Percentiles rank a stretch among this genome's conserved stretches.
Evolutionary conservation across 345 rosid genomes (phyloP).

Genomic region (Eucalyptus polybractea): DNA sequence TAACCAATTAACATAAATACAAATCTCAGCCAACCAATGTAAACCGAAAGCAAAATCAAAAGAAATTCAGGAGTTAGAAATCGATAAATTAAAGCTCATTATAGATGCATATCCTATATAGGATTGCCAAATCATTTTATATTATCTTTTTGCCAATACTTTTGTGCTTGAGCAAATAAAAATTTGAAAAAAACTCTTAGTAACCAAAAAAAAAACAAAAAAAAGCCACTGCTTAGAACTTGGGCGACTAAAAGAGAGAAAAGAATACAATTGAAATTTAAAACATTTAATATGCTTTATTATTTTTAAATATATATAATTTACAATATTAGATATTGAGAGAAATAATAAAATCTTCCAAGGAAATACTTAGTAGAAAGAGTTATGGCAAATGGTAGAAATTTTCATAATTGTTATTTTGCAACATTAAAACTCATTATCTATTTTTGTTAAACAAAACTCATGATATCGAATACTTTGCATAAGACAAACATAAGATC

Average conservation of each 20-base stretch:
- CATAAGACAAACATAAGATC: neutral
- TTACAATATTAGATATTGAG: neutral
- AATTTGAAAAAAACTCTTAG: neutral
- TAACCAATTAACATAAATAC: neutral
- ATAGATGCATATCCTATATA: neutral
- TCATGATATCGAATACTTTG: neutral
- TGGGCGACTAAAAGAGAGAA: neutral
- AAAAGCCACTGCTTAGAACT: neutral
- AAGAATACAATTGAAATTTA: neutral
- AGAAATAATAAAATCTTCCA: neutral
- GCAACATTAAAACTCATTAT: neutral
- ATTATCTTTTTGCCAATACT: neutral
- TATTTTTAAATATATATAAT: neutral
- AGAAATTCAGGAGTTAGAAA: neutral
- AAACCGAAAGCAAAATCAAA: neutral
- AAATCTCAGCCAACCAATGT: neutral
- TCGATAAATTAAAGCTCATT: neutral
- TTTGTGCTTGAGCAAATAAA: neutral
- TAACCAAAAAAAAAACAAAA: accelerated
- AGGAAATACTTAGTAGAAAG: neutral
- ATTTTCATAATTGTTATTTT: neutral
- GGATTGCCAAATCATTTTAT: neutral
- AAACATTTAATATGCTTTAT: neutral
- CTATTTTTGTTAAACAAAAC: neutral
- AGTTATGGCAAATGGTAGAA: neutral